Conservation (phyloP, 129 eudicot species). For the Helianthus annuus region DNA sequence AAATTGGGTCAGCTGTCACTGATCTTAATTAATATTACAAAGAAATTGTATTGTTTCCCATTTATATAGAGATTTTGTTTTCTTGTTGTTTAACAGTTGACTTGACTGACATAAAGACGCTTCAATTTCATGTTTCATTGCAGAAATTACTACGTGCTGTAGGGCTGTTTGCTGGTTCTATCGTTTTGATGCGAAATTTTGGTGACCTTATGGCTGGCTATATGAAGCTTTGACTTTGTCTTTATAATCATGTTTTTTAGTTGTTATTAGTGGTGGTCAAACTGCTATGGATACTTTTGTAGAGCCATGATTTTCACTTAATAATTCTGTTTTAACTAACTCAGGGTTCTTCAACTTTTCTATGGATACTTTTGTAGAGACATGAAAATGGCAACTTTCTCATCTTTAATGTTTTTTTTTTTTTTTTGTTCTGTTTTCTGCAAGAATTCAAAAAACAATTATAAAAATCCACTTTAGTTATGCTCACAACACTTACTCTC, state of each 20-base stretch:
- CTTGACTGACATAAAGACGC: neutral
- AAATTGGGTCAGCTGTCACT: neutral
- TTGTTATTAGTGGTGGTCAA: neutral
- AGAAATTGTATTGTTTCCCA: neutral
- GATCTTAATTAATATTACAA: neutral
- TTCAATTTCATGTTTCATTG: constrained; percentile 2
- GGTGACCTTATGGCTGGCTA: constrained; percentile 56
- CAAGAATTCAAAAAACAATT: too few species aligned
- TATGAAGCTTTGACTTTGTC: constrained; percentile 1
- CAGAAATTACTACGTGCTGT: constrained; percentile 53
- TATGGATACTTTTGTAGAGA: too few species aligned
- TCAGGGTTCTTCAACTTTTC: neutral
- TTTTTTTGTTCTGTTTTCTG: too few species aligned
- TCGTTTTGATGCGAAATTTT: constrained; percentile 49
- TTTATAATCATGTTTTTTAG: neutral
- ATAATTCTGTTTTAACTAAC: neutral
- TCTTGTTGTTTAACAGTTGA: neutral
- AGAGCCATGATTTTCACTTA: neutral
- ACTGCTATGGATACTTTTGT: constrained; percentile 8
- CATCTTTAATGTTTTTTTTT: too few species aligned
- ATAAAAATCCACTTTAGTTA: too few species aligned
- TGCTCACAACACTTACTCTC: too few species aligned
- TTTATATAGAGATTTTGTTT: neutral
- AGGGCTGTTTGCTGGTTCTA: constrained; percentile 51
- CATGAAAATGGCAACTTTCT: neutral